Percentiles rank a stretch among this genome's conserved stretches.
These are phyloP conservation scores for Colletotrichum falcatum DNA, from an alignment of 2,329 filamentous ascomycete species.

Conservation along the genomic window DNA sequence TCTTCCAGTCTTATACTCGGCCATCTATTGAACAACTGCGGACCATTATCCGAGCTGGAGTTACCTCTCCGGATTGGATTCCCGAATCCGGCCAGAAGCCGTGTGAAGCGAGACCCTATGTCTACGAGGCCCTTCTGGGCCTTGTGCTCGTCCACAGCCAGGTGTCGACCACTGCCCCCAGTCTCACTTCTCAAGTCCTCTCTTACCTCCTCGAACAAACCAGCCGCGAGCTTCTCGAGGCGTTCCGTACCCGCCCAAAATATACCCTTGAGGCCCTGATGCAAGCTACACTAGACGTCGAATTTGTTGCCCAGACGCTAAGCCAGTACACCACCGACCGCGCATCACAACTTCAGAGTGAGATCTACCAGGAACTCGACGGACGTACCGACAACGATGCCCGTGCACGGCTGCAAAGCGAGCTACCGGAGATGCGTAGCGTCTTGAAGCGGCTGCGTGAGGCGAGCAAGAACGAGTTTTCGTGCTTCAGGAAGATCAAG, in stretches of 20 bases:
- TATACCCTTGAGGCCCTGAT: constrained; percentile 88
- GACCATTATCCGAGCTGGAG: constrained; percentile 77
- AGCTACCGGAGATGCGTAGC: constrained; percentile 89
- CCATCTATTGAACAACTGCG: constrained; percentile 78
- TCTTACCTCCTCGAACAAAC: constrained; percentile 88
- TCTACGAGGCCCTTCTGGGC: constrained; percentile 86
- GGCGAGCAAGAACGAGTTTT: constrained; percentile 85
- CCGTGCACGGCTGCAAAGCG: constrained; percentile 81
- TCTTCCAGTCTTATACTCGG: constrained; percentile 93
- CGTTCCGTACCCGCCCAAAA: constrained; percentile 75
- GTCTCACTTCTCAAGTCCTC: constrained; percentile 83
- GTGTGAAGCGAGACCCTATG: constrained; percentile 83
- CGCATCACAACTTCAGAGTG: constrained; percentile 83
- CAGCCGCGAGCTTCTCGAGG: constrained; percentile 82
- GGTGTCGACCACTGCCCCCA: constrained; percentile 81
- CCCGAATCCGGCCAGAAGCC: constrained; percentile 70
- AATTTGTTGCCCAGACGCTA: constrained; percentile 95
- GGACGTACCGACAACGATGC: constrained; percentile 89
- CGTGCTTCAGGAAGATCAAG: constrained; percentile 80
- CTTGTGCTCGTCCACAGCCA: constrained; percentile 94
- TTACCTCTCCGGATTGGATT: constrained; percentile 78
- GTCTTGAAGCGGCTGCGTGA: constrained; percentile 88
- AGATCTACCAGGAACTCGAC: constrained; percentile 94
- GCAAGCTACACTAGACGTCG: constrained; percentile 97
- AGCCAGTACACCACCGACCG: constrained; percentile 88